Percentiles rank a stretch among this genome's conserved stretches.
These are phyloP conservation scores for Kodamaea sp. DNA, from an alignment of 1,139 yeast species.

Conservation along the genomic window DNA sequence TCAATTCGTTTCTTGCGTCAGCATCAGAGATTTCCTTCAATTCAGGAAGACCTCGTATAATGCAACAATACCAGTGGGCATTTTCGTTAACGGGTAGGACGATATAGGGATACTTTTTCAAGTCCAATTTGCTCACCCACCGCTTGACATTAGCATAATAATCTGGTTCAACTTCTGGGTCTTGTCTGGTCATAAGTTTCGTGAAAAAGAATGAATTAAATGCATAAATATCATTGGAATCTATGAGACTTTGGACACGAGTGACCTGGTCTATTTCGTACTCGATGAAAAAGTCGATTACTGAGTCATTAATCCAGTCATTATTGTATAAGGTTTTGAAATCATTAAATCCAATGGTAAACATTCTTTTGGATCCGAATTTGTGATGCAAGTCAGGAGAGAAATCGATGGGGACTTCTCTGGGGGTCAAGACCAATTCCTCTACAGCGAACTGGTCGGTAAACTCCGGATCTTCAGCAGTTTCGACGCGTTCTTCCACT, in stretches of 20 bases:
- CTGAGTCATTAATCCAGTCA: conserved; percentile 75
- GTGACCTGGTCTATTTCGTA: conserved; percentile 51
- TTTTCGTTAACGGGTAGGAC: conserved; percentile 82
- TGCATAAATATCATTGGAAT: conserved; percentile 48
- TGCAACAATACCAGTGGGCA: conserved; percentile 87
- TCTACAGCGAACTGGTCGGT: conserved; percentile 1
- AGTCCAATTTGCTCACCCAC: conserved; percentile 76
- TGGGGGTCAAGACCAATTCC: conserved; percentile 4
- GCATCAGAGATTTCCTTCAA: conserved; percentile 19
- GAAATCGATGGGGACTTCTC: conserved; percentile 27
- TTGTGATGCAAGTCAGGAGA: conserved; percentile 53
- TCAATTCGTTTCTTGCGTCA: background rate
- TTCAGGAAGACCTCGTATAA: conserved; percentile 52
- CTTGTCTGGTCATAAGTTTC: conserved; percentile 46
- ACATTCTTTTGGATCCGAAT: conserved; percentile 48
- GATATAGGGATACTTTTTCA: conserved; percentile 61
- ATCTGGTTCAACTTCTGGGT: conserved; percentile 20
- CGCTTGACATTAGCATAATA: conserved; percentile 67
- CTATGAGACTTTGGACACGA: conserved; percentile 18
- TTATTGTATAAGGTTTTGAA: conserved; percentile 67
- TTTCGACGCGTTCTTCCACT: too few relatives aligned
- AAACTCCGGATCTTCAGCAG: conserved; percentile 2
- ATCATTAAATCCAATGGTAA: conserved; percentile 59
- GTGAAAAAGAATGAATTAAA: conserved; percentile 86
- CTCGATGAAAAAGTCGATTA: conserved; percentile 70